These are phyloP conservation scores for Hymenoscyphus fructigenus DNA, from an alignment of 2,329 filamentous ascomycete genomes.

Conservation along the genomic window DNA sequence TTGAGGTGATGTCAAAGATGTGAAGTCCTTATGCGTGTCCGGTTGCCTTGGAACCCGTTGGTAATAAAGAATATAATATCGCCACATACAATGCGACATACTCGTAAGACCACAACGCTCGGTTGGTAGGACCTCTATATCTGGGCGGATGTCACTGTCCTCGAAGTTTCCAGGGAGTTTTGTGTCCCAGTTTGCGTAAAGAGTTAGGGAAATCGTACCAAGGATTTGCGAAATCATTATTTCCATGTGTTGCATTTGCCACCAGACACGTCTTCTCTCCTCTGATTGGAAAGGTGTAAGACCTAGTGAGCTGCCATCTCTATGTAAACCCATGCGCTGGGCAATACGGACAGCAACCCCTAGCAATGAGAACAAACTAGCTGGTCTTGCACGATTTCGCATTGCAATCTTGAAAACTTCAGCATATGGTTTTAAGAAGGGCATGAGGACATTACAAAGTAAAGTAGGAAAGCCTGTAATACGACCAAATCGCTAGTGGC, in stretches of 20 bases:
- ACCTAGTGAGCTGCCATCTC: conserved; percentile 36
- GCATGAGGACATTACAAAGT: too few relatives aligned
- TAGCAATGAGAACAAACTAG: conserved; percentile 47
- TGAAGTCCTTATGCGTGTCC: too few relatives aligned
- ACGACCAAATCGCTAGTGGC: too few relatives aligned
- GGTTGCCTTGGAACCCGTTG: too few relatives aligned
- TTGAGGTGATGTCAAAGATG: too few relatives aligned
- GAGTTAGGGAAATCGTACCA: background rate
- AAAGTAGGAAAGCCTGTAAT: too few relatives aligned
- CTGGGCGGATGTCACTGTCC: too few relatives aligned
- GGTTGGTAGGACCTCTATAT: too few relatives aligned
- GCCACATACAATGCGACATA: conserved; percentile 6
- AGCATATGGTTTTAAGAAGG: too few relatives aligned
- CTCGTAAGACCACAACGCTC: background rate
- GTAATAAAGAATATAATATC: conserved; percentile 1
- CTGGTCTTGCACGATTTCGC: conserved; percentile 31
- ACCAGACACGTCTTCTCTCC: conserved; percentile 59
- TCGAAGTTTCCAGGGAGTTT: too few relatives aligned
- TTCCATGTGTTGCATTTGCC: conserved; percentile 45
- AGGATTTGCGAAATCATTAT: background rate
- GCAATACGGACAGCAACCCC: conserved; percentile 47
- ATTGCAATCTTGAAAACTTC: background rate
- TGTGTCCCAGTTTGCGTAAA: background rate
- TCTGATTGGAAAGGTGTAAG: conserved; percentile 51
- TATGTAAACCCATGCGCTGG: conserved; percentile 47